A percentile compares a stretch with the other conserved stretches of the same genome.
Evolutionary conservation across 257 asterid species (phyloP).

Genomic region (Verbascum thapsus): DNA sequence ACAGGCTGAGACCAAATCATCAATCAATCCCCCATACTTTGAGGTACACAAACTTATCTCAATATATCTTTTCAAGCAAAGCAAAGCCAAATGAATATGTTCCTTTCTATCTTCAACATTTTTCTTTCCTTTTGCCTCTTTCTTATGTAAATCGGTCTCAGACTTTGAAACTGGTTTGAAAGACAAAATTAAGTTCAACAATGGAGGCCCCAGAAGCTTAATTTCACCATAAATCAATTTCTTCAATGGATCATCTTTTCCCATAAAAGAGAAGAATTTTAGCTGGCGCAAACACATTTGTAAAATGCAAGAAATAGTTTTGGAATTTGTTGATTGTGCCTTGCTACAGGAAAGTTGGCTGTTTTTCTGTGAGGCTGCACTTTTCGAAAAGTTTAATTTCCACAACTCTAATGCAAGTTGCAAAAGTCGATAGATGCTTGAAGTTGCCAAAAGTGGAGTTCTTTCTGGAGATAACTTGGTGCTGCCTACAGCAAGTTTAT

Average conservation of each 20-base stretch:
- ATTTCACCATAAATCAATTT: conserved; percentile 63
- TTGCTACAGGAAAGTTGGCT: conserved; percentile 55
- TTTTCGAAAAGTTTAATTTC: conserved; percentile 38
- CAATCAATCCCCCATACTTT: conserved; percentile 51
- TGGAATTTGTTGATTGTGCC: conserved; percentile 40
- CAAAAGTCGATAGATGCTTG: conserved; percentile 56
- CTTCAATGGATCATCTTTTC: conserved; percentile 65
- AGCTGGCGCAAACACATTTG: conserved; percentile 57
- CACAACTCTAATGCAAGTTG: conserved; percentile 44
- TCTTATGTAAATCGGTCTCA: conserved; percentile 44
- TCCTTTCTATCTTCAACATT: conserved; percentile 60
- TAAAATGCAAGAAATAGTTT: conserved; percentile 41
- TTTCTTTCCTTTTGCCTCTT: conserved; percentile 56
- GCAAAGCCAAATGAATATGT: conserved; percentile 53
- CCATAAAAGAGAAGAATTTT: conserved; percentile 43
- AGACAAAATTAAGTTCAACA: conserved; percentile 60
- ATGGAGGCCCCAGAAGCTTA: conserved; percentile 69
- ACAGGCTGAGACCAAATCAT: conserved; percentile 53
- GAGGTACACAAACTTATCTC: conserved; percentile 49
- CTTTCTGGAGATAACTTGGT: conserved; percentile 51
- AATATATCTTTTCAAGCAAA: conserved; percentile 66
- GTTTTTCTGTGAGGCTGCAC: conserved; percentile 52
- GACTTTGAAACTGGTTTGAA: conserved; percentile 44
- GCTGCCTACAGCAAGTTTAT: conserved; percentile 42
- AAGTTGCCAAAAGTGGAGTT: conserved; percentile 73